A percentile compares a stretch with the other conserved stretches of the same genome.
Evolutionary conservation across 371 early-diverging fungal genomes (phyloP).

Genomic region (Zychaea mexicana): DNA sequence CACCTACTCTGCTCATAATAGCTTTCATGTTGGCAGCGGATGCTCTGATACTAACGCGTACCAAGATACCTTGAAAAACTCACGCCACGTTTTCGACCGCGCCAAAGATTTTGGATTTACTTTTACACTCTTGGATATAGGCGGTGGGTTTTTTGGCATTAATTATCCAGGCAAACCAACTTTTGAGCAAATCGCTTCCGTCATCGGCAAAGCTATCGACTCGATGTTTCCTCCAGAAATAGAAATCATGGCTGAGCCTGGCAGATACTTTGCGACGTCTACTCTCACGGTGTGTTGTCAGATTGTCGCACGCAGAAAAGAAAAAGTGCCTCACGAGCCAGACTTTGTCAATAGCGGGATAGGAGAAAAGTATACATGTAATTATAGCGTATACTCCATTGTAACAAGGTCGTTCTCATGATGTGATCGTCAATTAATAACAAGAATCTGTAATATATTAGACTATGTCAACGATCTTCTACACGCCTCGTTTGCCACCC

Average conservation of each 20-base stretch:
- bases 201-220: slow-evolving; percentile 81
- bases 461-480: background rate
- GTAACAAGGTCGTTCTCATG: too few species aligned
- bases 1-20: slow-evolving; percentile 6
- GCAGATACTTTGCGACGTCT: slow-evolving; percentile 92
- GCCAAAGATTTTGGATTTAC: slow-evolving; percentile 76
- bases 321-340: too few species aligned
- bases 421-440: too few species aligned
- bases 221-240: slow-evolving; percentile 68
- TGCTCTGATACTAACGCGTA: slow-evolving; percentile 90
- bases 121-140: slow-evolving; percentile 87
- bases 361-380: slow-evolving; percentile 70
- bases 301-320: slow-evolving; percentile 78
- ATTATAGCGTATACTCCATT: background rate
- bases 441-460: too few species aligned
- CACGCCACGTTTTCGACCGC: slow-evolving; percentile 86
- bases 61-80: slow-evolving; percentile 83
- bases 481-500: background rate
- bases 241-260: slow-evolving; percentile 97
- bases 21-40: slow-evolving; percentile 96
- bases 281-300: slow-evolving; percentile 93
- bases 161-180: slow-evolving; percentile 71
- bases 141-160: slow-evolving; percentile 97
- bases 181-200: slow-evolving; percentile 82
- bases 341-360: too few species aligned